phyloP scores from a whole-genome alignment of 139 green algal species.

The Deuterostichococcus epilithicus region DNA sequence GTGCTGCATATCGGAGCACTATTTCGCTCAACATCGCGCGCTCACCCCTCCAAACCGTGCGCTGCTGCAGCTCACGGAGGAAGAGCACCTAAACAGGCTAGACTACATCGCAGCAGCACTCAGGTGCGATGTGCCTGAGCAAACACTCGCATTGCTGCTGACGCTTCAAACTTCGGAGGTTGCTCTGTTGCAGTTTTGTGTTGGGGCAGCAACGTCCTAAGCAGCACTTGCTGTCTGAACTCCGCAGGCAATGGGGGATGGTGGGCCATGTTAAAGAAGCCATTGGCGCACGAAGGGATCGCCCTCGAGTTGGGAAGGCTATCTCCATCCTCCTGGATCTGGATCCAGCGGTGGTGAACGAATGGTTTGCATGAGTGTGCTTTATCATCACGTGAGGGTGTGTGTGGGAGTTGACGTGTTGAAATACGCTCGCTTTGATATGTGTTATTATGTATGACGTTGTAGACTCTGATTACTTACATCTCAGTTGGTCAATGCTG shows the following conservation, averaged over 20 bases:
- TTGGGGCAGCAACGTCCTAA: neutral
- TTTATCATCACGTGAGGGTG: neutral
- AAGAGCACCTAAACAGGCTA: constrained; percentile 15
- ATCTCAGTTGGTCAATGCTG: no score
- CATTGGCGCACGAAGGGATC: neutral
- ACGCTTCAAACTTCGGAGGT: neutral
- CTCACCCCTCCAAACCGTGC: no score
- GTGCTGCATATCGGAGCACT: no score
- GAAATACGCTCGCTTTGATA: no score
- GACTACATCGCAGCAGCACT: constrained; percentile 16
- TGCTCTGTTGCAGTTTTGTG: neutral
- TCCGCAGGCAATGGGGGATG: constrained; percentile 19
- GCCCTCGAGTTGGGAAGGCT: constrained; percentile 16
- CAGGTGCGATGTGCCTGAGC: neutral
- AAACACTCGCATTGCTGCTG: neutral
- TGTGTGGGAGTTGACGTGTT: neutral
- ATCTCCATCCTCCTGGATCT: constrained; percentile 19
- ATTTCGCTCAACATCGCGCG: no score
- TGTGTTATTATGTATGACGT: no score
- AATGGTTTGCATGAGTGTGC: constrained; percentile 11
- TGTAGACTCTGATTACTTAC: no score
- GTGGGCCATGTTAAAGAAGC: constrained; percentile 15
- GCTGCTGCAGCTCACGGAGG: constrained; percentile 18
- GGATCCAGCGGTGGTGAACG: neutral
- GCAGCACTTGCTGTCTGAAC: neutral